These are phyloP conservation scores for Scortechinia acanthostroma DNA, from an alignment of 2,329 filamentous ascomycete species.

Conservation along the genomic window DNA sequence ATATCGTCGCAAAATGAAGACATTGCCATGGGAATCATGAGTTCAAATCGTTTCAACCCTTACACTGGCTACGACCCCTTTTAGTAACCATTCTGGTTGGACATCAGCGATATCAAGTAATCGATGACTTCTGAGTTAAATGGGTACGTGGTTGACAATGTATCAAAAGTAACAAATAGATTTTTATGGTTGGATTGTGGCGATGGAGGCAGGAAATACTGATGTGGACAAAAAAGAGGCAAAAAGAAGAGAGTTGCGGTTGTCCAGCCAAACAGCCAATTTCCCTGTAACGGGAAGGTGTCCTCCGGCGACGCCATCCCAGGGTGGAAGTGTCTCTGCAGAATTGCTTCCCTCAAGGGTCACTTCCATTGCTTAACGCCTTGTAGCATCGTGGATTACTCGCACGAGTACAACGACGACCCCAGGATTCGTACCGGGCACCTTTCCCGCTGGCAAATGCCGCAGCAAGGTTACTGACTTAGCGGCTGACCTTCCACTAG, in stretches of 20 bases:
- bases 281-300: constrained; percentile 30
- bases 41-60: too few species aligned
- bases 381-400: constrained; percentile 44
- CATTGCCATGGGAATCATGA: too few species aligned
- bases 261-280: constrained; percentile 21
- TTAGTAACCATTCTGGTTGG: too few species aligned
- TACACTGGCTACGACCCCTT: too few species aligned
- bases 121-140: too few species aligned
- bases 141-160: too few species aligned
- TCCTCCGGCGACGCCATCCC: constrained; percentile 44
- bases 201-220: too few species aligned
- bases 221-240: constrained; percentile 8
- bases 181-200: too few species aligned
- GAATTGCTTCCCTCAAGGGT: constrained; percentile 51
- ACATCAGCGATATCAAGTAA: too few species aligned
- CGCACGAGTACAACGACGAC: constrained; percentile 41
- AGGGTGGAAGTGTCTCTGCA: constrained; percentile 45
- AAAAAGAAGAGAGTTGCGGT: constrained; percentile 18
- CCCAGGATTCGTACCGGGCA: constrained; percentile 47
- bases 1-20: too few species aligned
- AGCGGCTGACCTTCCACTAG: constrained; percentile 24
- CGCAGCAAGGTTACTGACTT: constrained; percentile 25
- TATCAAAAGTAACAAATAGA: too few species aligned
- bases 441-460: constrained; percentile 22
- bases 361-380: constrained; percentile 41